phyloP scores from a whole-genome alignment of 176 grass and related monocot genomes.

The Miscanthus lutarioriparius region DNA sequence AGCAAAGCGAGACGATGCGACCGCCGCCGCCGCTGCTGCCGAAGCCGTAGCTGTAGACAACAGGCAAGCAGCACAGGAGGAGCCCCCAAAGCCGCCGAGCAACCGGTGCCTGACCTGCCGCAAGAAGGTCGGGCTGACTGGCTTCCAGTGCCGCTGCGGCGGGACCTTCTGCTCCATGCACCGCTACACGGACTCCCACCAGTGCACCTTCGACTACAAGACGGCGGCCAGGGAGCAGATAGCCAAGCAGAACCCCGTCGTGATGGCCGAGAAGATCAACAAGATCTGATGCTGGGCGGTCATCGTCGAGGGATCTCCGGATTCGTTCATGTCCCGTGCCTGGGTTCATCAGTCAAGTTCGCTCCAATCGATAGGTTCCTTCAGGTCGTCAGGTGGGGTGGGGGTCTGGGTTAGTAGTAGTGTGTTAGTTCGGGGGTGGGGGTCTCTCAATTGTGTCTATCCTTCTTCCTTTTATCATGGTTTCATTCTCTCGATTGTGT shows the following conservation, averaged over 20 bases:
- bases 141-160: constrained; percentile 73
- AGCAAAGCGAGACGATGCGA: constrained; percentile 9
- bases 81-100: constrained; percentile 50
- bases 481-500: constrained; percentile 66
- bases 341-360: no score
- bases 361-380: no score
- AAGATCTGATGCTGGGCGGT: constrained; percentile 45
- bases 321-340: no score
- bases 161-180: constrained; percentile 66
- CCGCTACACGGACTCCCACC: constrained; percentile 55
- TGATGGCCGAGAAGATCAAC: constrained; percentile 75
- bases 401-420: no score
- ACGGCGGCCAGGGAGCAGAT: constrained; percentile 58
- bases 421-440: no score
- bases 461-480: constrained; percentile 1
- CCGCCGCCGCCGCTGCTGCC: neutral
- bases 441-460: no score
- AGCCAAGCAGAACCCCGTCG: constrained; percentile 65
- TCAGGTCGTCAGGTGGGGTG: no score
- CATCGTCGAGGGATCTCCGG: no score
- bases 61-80: constrained; percentile 48
- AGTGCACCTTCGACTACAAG: constrained; percentile 87
- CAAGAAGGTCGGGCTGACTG: constrained; percentile 66
- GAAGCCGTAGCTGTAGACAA: neutral
- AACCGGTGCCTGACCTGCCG: constrained; percentile 68